These are phyloP conservation scores for Solanum pinnatisectum DNA, from an alignment of 257 asterid genomes.

Conservation along the genomic window DNA sequence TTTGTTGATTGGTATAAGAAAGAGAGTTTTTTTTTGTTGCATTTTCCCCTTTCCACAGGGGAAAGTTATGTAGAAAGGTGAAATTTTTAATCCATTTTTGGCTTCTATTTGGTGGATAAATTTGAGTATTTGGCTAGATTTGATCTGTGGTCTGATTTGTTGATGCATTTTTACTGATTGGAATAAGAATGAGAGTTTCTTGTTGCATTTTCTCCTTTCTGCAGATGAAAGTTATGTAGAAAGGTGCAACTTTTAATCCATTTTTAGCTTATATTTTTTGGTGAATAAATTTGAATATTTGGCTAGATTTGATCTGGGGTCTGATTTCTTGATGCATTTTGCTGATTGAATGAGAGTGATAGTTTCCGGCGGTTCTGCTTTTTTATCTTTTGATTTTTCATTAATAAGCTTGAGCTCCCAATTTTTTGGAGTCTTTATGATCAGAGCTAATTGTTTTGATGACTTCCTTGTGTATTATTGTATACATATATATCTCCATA, in stretches of 20 bases:
- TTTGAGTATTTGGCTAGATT: not conserved
- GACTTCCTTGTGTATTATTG: not conserved
- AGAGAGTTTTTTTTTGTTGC: not conserved
- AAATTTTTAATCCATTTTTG: not conserved
- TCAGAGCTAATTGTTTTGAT: not conserved
- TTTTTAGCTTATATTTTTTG: not conserved
- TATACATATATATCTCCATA: not conserved
- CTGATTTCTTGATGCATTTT: not conserved
- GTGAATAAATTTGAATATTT: not conserved
- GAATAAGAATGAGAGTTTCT: not conserved
- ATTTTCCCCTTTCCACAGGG: not conserved
- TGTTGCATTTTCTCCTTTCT: not conserved
- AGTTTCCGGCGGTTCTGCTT: not conserved
- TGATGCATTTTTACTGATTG: not conserved
- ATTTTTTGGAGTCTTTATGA: not conserved
- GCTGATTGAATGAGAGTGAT: not conserved
- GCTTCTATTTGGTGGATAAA: not conserved
- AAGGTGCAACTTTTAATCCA: not conserved
- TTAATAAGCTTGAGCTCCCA: not conserved
- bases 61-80: not conserved
- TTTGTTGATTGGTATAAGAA: not conserved
- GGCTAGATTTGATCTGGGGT: not conserved
- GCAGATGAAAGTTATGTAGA: not conserved
- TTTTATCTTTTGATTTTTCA: not conserved
- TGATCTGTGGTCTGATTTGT: not conserved